Base-by-base conservation (phyloP, 352 stramenopile genomes). In the Pythium aquatile region DNA sequence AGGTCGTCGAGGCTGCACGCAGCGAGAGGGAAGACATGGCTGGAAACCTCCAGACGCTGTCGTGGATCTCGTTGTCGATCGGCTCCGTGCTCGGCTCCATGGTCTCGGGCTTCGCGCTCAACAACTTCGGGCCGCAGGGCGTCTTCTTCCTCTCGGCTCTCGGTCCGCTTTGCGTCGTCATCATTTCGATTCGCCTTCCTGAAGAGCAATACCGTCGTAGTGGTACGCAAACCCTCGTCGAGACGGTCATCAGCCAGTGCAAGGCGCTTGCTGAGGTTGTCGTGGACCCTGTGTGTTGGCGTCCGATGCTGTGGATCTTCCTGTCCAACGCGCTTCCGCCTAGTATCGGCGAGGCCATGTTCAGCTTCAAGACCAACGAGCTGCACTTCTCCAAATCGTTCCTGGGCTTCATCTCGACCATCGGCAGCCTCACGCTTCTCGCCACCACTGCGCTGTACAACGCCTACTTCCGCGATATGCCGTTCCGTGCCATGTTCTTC, bases 311-410 rank as follows among this genome's bases (percentile, higher is more conserved):
- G 16, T 93, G 83, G 81, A 88, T 93, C 61, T 91, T 93, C 63
- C 65, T 93, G 32, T 93, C 84, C 5, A 91, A 90, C 40, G 81
- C 80, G 3, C 58, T 93, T 24, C 79, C 82, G 16, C 80, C 81
- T 8, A 91, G 81, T 54, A 70, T 91, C n/a, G 75, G 77, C 16
- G 80, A 93, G 54, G 84, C 81, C 68, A 91, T 90, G 80, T 93
- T 93, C 77, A 90, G 76, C 71, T 93, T 93, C 70, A 90, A 88
- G 69, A 93, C 84, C 5, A 73, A 70, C 60, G 81, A 91, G 63
- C 69, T 93, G 28, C 61, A 77, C 61, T 93, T 93, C 60, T 81
- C 78, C 57, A 87, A 88, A 56, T 85, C 79, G 9, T 93, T 93
- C 66, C 75, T 93, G 9, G 82, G 81, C 24, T 89, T 90, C 66